A percentile compares a stretch with the other conserved stretches of the same genome.
Conservation (phyloP, 352 stramenopile genomes). For the Phytophthora lateralis region DNA sequence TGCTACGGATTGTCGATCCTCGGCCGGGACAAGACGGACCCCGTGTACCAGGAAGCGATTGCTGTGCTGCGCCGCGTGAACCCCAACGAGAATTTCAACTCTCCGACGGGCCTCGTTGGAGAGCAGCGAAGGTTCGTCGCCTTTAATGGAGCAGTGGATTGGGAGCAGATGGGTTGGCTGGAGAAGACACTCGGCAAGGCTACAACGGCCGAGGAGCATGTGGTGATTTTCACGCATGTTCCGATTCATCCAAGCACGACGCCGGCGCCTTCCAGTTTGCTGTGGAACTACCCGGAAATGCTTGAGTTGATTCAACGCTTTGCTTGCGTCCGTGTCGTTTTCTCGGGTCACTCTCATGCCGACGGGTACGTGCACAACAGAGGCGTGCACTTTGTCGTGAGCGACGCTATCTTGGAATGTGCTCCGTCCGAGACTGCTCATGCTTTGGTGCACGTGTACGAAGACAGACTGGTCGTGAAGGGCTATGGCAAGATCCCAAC, state of each 20-base stretch:
- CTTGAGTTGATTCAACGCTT: constrained; percentile 48
- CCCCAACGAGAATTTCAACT: constrained; percentile 81
- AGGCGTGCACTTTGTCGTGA: constrained; percentile 74
- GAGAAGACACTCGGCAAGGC: constrained; percentile 40
- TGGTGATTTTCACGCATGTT: constrained; percentile 79
- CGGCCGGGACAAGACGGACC: constrained; percentile 49
- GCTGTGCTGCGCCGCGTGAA: constrained; percentile 53
- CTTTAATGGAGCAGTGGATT: constrained; percentile 79
- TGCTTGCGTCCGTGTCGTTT: constrained; percentile 64
- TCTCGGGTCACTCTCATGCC: constrained; percentile 72
- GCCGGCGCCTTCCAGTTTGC: constrained; percentile 44
- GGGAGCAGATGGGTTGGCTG: constrained; percentile 66
- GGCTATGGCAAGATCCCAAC: constrained; percentile 68
- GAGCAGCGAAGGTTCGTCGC: constrained; percentile 65
- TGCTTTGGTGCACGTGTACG: constrained; percentile 62
- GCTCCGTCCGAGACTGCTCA: constrained; percentile 59
- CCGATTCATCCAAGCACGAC: constrained; percentile 58
- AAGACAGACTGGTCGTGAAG: constrained; percentile 54
- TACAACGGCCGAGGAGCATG: constrained; percentile 38
- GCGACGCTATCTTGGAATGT: constrained; percentile 76
- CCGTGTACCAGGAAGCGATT: constrained; percentile 48
- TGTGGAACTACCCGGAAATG: constrained; percentile 85
- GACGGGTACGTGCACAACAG: constrained; percentile 57
- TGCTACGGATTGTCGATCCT: constrained; percentile 72
- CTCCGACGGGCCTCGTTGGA: constrained; percentile 51